Evolutionary conservation across 352 stramenopile genomes (phyloP).

Genomic region (Globisporangium echinulatum): DNA sequence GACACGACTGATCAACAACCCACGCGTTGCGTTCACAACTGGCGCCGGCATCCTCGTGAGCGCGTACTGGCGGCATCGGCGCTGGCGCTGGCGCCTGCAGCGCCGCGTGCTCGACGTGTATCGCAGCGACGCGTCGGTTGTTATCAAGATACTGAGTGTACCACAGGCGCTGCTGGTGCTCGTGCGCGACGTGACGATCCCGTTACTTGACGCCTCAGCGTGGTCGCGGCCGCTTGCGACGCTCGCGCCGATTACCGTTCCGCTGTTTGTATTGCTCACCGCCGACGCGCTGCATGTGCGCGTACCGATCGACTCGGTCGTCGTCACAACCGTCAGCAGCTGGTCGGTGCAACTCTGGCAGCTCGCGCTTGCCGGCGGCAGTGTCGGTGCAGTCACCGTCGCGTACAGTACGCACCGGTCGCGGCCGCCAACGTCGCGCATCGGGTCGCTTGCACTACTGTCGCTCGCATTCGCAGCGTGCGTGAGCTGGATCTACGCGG

Average conservation of each 20-base stretch:
- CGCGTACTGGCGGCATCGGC: slow-evolving; percentile 64
- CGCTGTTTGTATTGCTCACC: slow-evolving; percentile 80
- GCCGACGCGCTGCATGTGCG: slow-evolving; percentile 15
- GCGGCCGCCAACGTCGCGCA: slow-evolving; percentile 39
- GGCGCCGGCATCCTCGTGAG: slow-evolving; percentile 33
- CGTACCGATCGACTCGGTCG: slow-evolving; percentile 10
- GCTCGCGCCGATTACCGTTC: slow-evolving; percentile 75
- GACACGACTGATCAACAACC: not conserved
- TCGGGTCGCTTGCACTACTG: slow-evolving; percentile 50
- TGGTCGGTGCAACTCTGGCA: slow-evolving; percentile 25
- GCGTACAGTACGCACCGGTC: slow-evolving; percentile 65
- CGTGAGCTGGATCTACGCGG: slow-evolving; percentile 89
- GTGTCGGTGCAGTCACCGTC: slow-evolving; percentile 48
- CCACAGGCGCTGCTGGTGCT: slow-evolving; percentile 47
- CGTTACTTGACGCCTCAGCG: slow-evolving; percentile 53
- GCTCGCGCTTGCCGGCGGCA: slow-evolving; percentile 19
- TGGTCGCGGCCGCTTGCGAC: slow-evolving; percentile 83
- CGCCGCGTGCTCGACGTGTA: slow-evolving; percentile 41
- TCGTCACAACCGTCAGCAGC: too few species aligned
- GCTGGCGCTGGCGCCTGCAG: slow-evolving; percentile 62
- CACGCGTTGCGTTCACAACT: slow-evolving; percentile 25
- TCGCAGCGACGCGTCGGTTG: slow-evolving; percentile 28
- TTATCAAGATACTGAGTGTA: slow-evolving; percentile 44
- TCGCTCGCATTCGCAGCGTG: slow-evolving; percentile 72
- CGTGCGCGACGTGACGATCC: slow-evolving; percentile 59